A percentile compares a stretch with the other conserved stretches of the same genome.
Conservation (phyloP, 2,329 filamentous ascomycete genomes). For the Fonsecaea multimorphosa region DNA sequence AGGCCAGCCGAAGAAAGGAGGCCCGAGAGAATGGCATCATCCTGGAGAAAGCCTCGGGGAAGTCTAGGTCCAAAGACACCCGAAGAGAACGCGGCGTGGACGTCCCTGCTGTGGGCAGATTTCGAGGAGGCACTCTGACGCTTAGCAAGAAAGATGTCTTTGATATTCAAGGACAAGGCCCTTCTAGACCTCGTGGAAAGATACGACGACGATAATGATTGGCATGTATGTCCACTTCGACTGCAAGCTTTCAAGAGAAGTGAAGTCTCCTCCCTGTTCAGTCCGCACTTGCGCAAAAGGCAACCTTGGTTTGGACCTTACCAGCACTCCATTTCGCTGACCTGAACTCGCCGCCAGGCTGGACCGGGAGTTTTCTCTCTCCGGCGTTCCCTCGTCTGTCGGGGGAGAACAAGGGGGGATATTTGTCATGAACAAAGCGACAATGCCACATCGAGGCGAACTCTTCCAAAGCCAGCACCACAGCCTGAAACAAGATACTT, state of each 20-base stretch:
- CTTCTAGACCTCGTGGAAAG: constrained; percentile 19
- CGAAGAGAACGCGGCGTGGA: constrained; percentile 70
- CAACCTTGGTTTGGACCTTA: constrained; percentile 19
- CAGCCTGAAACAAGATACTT: constrained; percentile 27
- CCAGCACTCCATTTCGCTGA: constrained; percentile 16
- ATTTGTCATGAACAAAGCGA: constrained; percentile 26
- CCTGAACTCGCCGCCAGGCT: background rate
- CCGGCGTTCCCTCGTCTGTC: constrained; percentile 2
- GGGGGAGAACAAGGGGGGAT: constrained; percentile 6
- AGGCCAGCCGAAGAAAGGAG: constrained; percentile 74
- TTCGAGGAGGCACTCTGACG: constrained; percentile 78
- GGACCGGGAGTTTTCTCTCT: background rate
- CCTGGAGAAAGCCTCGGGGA: constrained; percentile 65
- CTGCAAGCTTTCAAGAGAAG: background rate
- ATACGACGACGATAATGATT: constrained; percentile 26
- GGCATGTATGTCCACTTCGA: background rate
- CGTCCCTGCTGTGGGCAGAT: constrained; percentile 77
- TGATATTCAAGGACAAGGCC: constrained; percentile 64
- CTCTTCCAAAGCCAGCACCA: constrained; percentile 6
- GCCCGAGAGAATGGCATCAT: constrained; percentile 91
- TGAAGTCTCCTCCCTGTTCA: constrained; percentile 8
- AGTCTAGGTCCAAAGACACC: constrained; percentile 45
- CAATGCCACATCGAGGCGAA: constrained; percentile 7
- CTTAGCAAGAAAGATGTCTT: constrained; percentile 78
- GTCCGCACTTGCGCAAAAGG: background rate